phyloP scores from a whole-genome alignment of 495 filamentous ascomycete genomes.

The Parmelia sp. region DNA sequence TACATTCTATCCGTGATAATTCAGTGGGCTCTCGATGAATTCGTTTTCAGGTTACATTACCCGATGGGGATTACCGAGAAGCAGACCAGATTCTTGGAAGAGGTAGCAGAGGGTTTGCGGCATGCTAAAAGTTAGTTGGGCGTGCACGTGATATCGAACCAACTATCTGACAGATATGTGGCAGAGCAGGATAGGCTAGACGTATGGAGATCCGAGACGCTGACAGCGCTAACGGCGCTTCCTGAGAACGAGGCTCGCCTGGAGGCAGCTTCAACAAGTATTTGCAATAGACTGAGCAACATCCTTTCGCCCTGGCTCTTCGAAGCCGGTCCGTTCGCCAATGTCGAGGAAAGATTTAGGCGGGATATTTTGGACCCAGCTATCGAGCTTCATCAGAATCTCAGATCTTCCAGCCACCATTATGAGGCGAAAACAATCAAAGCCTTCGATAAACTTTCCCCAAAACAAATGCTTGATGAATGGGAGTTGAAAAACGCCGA shows the following conservation, averaged over 20 bases:
- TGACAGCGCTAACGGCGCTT: slow-evolving; percentile 2
- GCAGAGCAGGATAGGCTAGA: slow-evolving; percentile 1
- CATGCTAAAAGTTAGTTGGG: not conserved
- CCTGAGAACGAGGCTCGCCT: not conserved
- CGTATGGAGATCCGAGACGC: not conserved
- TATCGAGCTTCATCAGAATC: not conserved
- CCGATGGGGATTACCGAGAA: not conserved
- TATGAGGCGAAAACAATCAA: not conserved
- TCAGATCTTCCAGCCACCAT: not conserved
- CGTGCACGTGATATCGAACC: no score
- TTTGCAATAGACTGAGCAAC: not conserved
- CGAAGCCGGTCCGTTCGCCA: not conserved
- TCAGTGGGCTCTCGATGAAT: not conserved
- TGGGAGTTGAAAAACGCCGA: not conserved
- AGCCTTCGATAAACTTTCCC: not conserved
- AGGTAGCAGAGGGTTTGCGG: not conserved
- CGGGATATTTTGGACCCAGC: not conserved
- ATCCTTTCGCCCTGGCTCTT: not conserved
- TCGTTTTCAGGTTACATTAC: not conserved
- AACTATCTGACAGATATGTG: not conserved
- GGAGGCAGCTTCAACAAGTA: not conserved
- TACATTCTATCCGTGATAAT: slow-evolving; percentile 9
- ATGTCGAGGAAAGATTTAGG: not conserved
- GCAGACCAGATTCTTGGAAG: not conserved
- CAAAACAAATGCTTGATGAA: not conserved